Base-by-base conservation (phyloP, 2,329 filamentous ascomycete genomes). In the Paecilomyces fulvus region DNA sequence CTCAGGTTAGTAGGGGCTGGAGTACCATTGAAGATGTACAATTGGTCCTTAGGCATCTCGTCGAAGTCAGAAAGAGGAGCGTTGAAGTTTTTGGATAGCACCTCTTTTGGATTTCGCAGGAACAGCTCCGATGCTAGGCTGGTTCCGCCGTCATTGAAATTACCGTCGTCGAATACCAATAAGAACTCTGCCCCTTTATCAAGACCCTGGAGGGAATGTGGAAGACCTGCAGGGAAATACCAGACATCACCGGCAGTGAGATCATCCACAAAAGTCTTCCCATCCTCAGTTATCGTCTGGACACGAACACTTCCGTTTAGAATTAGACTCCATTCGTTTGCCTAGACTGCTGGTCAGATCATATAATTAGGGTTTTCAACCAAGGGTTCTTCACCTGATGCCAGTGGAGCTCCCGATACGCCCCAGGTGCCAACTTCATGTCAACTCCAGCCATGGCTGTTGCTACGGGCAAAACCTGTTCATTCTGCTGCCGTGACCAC, bases 121-220 rank as follows among this genome's bases (percentile, higher is more conserved):
- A 82, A 74, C 62, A 82, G 75, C 63, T 83, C 79, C 1, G 78
- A 77, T 14, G 82, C 75, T 3, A 86, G 75, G 70, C 83, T 84
- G 0, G 83, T 85, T 50, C 75, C 76, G 55, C 84, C 80, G 67
- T 85, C 83, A 53, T 75, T 80, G 69, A 85, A 85, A 4, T 68
- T 66, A 3, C 83, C 83, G 55, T 79, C 71, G 67, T 86, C 79
- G 60, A 86, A 86, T 52, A 86, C 77, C 2, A 85, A 74, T 1
- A 85, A 73, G 64, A 84, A 85, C 64, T 85, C 83, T 46, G 70
- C 73, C 0, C 82, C 83, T 30, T 78, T 72, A 3, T 79, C 79
- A 11, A 83, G 76, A 0, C 76, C 82, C 67, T 80, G 82, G 48
- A 83, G 75, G 1, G 77, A 80, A 66, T 54, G 52, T 17, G 52